These are phyloP conservation scores for Rhodosporidiobolus odoratus DNA, from an alignment of 768 basidiomycete species.

Conservation along the genomic window DNA sequence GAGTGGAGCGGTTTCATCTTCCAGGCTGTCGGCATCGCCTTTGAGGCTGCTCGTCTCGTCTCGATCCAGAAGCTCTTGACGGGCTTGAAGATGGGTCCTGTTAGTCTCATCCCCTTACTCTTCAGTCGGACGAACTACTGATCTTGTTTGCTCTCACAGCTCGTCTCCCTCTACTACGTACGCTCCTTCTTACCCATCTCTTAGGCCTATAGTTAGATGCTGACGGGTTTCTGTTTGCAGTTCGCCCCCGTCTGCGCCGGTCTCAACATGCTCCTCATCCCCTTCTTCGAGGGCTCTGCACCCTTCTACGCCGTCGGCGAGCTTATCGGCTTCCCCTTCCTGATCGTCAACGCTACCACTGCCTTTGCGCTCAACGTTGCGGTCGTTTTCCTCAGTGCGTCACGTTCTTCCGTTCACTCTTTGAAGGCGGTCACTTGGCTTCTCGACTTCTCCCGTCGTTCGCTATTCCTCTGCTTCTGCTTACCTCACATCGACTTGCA, in stretches of 20 bases:
- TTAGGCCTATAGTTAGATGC: not conserved
- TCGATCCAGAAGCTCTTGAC: constrained; percentile 90
- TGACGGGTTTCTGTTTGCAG: constrained; percentile 8
- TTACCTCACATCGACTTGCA: not conserved
- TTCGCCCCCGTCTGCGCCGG: constrained; percentile 63
- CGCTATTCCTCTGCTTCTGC: not conserved
- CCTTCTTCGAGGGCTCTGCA: constrained; percentile 84
- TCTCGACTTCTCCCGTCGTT: not conserved
- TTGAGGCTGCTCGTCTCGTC: constrained; percentile 88
- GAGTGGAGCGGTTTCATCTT: constrained; percentile 78
- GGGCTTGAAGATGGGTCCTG: constrained; percentile 94
- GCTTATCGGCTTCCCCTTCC: constrained; percentile 61
- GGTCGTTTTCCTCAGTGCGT: constrained; percentile 79
- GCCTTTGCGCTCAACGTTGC: constrained; percentile 88
- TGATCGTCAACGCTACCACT: constrained; percentile 69
- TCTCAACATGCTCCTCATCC: constrained; percentile 78
- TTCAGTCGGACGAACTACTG: constrained; percentile 62
- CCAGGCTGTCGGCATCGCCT: constrained; percentile 79
- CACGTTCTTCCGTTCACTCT: not conserved
- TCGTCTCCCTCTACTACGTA: constrained; percentile 77
- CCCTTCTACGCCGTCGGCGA: constrained; percentile 67
- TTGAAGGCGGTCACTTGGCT: constrained; percentile 57
- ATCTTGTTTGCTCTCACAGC: not conserved
- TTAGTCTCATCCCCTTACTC: constrained; percentile 43
- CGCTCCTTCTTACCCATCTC: not conserved